Conservation (phyloP, 345 rosid species). For the Acer yangbiense region DNA sequence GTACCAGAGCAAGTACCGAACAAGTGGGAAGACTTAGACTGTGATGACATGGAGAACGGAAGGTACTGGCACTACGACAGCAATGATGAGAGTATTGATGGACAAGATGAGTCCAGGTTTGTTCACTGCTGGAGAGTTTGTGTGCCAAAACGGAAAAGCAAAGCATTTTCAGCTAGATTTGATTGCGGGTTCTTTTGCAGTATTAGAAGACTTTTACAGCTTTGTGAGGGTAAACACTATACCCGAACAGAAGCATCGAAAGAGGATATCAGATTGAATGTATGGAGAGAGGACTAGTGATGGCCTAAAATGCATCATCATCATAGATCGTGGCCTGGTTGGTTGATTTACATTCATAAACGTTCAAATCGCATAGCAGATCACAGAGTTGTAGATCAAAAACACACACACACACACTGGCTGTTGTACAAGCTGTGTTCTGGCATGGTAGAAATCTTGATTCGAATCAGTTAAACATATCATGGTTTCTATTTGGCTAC, state of each 20-base stretch:
- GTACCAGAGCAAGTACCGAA: conserved; percentile 21
- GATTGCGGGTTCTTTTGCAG: conserved; percentile 29
- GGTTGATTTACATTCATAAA: background rate
- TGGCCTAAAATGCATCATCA: background rate
- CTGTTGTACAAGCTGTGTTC: conserved; percentile 8
- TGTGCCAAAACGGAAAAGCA: conserved; percentile 22
- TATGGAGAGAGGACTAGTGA: conserved; percentile 19
- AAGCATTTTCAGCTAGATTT: conserved; percentile 27
- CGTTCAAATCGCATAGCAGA: background rate
- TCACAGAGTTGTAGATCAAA: background rate
- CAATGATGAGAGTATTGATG: conserved; percentile 12
- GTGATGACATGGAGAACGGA: conserved; percentile 34
- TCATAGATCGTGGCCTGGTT: background rate
- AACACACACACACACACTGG: background rate
- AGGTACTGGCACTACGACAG: background rate
- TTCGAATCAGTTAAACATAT: conserved; percentile 9
- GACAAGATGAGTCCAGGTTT: conserved; percentile 10
- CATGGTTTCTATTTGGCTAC: background rate
- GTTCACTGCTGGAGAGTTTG: conserved; percentile 29
- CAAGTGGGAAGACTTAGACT: conserved; percentile 20
- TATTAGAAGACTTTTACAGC: conserved; percentile 43
- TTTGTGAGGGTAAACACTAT: conserved; percentile 36
- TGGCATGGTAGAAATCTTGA: background rate
- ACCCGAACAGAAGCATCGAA: conserved; percentile 24
- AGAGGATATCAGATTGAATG: conserved; percentile 22